Evolutionary conservation across 2,329 filamentous ascomycete genomes (phyloP), one percentile per base, ranked within the genome.

Genomic region (Neonectria punicea): DNA sequence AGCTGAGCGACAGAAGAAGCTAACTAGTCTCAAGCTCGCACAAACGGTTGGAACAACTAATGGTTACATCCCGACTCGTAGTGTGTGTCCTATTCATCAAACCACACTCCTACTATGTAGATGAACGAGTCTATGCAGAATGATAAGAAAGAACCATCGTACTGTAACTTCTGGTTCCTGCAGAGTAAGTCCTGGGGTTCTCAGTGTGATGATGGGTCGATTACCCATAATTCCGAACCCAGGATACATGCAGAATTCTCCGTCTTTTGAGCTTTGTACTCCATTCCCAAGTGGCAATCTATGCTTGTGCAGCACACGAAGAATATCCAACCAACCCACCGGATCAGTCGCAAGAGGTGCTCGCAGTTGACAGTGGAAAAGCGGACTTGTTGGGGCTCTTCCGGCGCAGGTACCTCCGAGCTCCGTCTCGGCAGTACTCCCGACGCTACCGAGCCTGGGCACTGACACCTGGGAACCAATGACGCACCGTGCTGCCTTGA

Each of bases 401-500:
- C 34, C 34, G 49, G 30, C 32, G 25, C 22, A 58, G 47, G 43
- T 41, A 55, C 50, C 30, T 44, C 50, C 32, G 50, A 54, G 50
- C 30, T 43, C 43, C 14, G 46, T 34, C 55, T 49, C 51, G 34
- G 53, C 47, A 46, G 41, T 11, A 34, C 16, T 50, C 47, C 56
- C 56, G 56, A 59, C 53, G 46, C 47, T 39, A 51, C 57, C 49
- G 53, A 61, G 61, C 55, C 61, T 51, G 67, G n/a, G 39, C 16
- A 43, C 39, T 8, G 6, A 5, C 16, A n/a, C 39, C 39, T 18
- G 51, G 55, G 60, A 60, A 58, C 72, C 72, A 73, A 74, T 74
- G 70, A 74, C 68, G 68, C 70, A 72, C 62, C 63, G 47, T 53
- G 46, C 62, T 71, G 57, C 61, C 63, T 55, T 54, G 47, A 60